These are phyloP conservation scores for Bjerkandera adusta DNA, from an alignment of 1,284 basidiomycete genomes.

Conservation along the genomic window DNA sequence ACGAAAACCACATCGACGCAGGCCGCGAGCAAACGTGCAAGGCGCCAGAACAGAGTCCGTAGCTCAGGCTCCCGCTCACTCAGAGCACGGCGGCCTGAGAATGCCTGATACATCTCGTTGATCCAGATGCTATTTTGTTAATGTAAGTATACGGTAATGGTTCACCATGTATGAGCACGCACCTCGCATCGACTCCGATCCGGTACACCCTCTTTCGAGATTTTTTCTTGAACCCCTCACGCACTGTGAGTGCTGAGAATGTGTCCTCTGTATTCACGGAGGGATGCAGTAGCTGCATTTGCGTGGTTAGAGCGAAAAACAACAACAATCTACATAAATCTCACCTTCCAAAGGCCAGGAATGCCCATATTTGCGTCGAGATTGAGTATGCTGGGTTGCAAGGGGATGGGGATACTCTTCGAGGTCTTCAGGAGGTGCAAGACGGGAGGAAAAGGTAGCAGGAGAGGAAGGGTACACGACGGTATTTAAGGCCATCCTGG, in stretches of 20 bases:
- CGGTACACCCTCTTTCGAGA: background rate
- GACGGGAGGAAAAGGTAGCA: background rate
- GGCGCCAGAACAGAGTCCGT: constrained; percentile 15
- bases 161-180: background rate
- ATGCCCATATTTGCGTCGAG: constrained; percentile 4
- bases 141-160: background rate
- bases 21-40: constrained; percentile 39
- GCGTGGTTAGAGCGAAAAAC: background rate
- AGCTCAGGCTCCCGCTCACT: constrained; percentile 13
- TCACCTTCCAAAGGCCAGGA: constrained; percentile 3
- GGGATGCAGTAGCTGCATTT: background rate
- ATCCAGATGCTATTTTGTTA: background rate
- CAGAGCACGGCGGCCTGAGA: background rate
- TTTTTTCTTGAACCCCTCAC: background rate
- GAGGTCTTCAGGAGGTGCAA: background rate
- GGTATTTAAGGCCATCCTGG: background rate
- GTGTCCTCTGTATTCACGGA: background rate
- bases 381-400: too few relatives aligned
- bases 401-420: background rate
- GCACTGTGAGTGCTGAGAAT: background rate
- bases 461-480: background rate
- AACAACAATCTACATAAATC: background rate
- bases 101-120: background rate
- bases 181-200: constrained; percentile 9
- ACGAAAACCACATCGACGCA: constrained; percentile 53